Evolutionary conservation across 1,139 yeast genomes (phyloP), one percentile per base, ranked within the genome.

Genomic region (Kazachstania sp.): DNA sequence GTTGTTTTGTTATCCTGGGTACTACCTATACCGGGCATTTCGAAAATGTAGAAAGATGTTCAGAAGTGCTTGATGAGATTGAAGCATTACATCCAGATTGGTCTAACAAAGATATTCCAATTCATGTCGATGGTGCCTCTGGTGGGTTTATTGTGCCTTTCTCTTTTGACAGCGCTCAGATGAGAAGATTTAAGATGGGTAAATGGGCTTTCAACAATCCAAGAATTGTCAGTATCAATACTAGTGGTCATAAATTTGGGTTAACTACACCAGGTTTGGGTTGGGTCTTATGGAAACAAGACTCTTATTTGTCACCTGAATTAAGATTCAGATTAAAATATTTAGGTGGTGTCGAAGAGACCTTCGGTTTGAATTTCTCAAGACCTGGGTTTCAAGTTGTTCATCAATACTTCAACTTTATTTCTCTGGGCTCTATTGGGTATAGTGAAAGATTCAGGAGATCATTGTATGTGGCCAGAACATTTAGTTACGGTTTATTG

Each of bases 161-260:
- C 61, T 67, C 80, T 30, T 83, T 74, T 64, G 95, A 95, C 6
- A 75, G 80, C 29, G 71, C 82, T 55, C 62, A 58, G 37, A 49
- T 60, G 53, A 45, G 43, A 12, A 43, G 42, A 19, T 48, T 38
- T 38, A 52, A 54, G 15, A 43, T 59, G 39, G 45, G 44, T 18
- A 74, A 73, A 54, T 88, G 96, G 96, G 96, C 87, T 66, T 88
- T 88, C 68, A 70, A 79, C 48, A 64, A 84, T 45, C 78, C 78
- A 32, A 75, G 96, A 52, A 97, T 88, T 45, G 80, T 77, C 54
- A 81, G 90, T 31, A 87, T 88, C 67, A 88, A 86, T 70, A 79
- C 95, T n/a, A 84, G 95, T 1, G 96, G 97, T 51, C 97, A 88
- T 71, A 88, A 88, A 69, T 88, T 84, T 67, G 97, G 97, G 34